Percentiles rank a stretch among this genome's conserved stretches.
phyloP scores from a whole-genome alignment of 169 alveolate genomes.

The Amoebophrya sp. region DNA sequence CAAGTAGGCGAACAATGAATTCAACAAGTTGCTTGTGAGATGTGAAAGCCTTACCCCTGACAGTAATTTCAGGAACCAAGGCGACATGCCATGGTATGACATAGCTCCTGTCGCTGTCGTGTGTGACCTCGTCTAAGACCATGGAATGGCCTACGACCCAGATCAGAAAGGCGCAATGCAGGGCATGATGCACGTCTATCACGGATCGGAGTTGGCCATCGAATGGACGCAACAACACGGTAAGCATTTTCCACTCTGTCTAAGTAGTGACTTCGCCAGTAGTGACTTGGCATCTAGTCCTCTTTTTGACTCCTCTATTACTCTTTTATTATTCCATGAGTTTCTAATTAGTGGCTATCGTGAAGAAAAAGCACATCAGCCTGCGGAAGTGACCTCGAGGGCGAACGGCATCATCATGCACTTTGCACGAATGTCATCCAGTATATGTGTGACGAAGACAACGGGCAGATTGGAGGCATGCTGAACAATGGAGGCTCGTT shows the following conservation, averaged over 20 bases:
- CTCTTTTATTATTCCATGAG: too few species aligned
- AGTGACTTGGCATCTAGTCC: background rate
- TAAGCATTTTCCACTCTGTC: background rate
- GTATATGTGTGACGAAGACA: conserved; percentile 38
- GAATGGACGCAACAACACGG: conserved; percentile 44
- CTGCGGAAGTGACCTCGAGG: background rate
- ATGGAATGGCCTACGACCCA: background rate
- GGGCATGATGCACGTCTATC: conserved; percentile 45
- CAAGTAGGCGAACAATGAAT: background rate
- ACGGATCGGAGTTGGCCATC: conserved; percentile 38
- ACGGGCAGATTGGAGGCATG: background rate
- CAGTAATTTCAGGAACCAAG: too few species aligned
- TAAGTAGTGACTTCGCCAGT: background rate
- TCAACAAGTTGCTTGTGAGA: background rate
- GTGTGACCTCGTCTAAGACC: too few species aligned
- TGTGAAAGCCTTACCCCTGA: too few species aligned
- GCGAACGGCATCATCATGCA: conserved; percentile 39
- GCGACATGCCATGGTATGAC: too few species aligned
- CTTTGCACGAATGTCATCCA: conserved; percentile 35
- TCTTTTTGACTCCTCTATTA: background rate
- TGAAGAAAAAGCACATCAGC: too few species aligned
- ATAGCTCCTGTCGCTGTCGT: too few species aligned
- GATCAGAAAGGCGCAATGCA: conserved; percentile 26
- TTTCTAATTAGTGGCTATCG: too few species aligned
- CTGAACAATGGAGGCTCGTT: background rate